These are phyloP conservation scores for Passiflora organensis DNA, from an alignment of 345 rosid genomes.

Conservation along the genomic window DNA sequence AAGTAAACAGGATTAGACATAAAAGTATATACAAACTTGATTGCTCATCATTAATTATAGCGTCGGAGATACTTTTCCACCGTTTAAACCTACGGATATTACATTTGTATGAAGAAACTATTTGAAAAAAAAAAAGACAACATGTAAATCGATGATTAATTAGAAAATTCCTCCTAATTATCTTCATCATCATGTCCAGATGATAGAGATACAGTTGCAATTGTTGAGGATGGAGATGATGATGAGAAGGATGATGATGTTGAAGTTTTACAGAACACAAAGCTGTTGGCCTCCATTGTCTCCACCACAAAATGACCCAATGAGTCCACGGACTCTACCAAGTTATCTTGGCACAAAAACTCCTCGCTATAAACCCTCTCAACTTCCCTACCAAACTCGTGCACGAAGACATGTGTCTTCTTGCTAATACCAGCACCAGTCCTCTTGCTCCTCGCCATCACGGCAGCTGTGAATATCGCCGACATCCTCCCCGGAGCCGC, in stretches of 20 bases:
- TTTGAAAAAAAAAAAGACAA: background rate
- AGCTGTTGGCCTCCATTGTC: constrained; percentile 11
- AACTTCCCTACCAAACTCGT: constrained; percentile 59
- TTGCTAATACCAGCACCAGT: constrained; percentile 4
- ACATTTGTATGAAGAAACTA: constrained; percentile 10
- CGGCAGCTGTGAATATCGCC: constrained; percentile 74
- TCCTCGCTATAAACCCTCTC: constrained; percentile 65
- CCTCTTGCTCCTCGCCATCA: constrained; percentile 59
- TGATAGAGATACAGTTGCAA: constrained; percentile 11
- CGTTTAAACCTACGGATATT: constrained; percentile 15
- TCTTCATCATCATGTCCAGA: constrained; percentile 21
- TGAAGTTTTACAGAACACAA: constrained; percentile 47
- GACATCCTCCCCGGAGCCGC: constrained; percentile 84
- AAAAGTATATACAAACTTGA: background rate
- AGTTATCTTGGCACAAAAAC: constrained; percentile 70
- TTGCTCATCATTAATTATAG: background rate
- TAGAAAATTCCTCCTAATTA: constrained; percentile 11
- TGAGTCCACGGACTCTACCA: constrained; percentile 43
- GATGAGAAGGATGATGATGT: constrained; percentile 13
- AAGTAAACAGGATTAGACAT: background rate
- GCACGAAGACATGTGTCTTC: constrained; percentile 75
- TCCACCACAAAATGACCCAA: constrained; percentile 56
- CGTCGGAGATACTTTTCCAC: background rate
- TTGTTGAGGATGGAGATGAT: constrained; percentile 18
- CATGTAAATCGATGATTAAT: constrained; percentile 12